Evolutionary conservation across 225 moss, liverwort and hornwort genomes (phyloP).

Genomic region (Anthoceros angustus): DNA sequence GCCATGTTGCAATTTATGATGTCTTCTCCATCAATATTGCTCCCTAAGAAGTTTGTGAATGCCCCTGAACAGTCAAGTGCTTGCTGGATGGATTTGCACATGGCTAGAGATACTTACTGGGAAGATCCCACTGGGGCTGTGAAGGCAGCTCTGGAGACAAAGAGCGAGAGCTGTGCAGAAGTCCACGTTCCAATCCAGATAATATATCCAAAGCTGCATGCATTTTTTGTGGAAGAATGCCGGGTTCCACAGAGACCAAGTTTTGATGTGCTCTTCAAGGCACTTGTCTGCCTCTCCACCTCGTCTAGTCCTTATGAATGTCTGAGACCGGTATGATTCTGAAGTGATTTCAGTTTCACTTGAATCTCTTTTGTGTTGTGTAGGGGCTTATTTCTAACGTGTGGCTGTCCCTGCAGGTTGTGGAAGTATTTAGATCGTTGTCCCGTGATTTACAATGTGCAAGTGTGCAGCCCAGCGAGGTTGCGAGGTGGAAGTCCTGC

Average conservation of each 20-base stretch:
- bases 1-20: slow-evolving; percentile 26
- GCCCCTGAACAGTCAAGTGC: slow-evolving; percentile 25
- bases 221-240: slow-evolving; percentile 52
- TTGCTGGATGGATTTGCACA: slow-evolving; percentile 39
- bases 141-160: slow-evolving; percentile 11
- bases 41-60: slow-evolving; percentile 33
- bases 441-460: slow-evolving; percentile 44
- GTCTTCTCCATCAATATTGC: slow-evolving; percentile 37
- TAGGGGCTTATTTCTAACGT: not conserved
- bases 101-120: slow-evolving; percentile 38
- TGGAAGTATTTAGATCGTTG: slow-evolving; percentile 57
- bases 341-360: not conserved
- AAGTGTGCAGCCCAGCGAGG: slow-evolving; percentile 32
- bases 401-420: slow-evolving; percentile 31
- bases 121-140: slow-evolving; percentile 53
- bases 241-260: slow-evolving; percentile 49
- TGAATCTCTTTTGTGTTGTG: not conserved
- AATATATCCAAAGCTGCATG: slow-evolving; percentile 51
- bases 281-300: slow-evolving; percentile 41
- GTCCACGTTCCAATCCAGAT: slow-evolving; percentile 18
- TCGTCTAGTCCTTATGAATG: slow-evolving; percentile 33
- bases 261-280: slow-evolving; percentile 50
- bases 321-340: slow-evolving; percentile 37
- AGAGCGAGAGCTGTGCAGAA: slow-evolving; percentile 1
- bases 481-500: slow-evolving; percentile 49